phyloP scores from a whole-genome alignment of 768 basidiomycete species.

The Boletus vinaceobasis region DNA sequence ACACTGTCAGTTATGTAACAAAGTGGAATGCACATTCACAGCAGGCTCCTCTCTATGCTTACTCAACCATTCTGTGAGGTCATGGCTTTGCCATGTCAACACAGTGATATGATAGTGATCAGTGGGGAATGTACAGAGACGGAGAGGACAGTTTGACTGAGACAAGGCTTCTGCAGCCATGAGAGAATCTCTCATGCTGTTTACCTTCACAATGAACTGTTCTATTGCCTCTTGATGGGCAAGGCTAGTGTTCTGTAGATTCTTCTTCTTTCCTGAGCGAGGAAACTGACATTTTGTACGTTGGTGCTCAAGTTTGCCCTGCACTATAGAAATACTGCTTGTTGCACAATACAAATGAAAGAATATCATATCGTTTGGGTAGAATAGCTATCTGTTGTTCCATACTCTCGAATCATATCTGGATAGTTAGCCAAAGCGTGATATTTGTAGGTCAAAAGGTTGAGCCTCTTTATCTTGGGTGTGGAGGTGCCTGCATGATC shows the following conservation, averaged over 20 bases:
- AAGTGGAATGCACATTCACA: not conserved
- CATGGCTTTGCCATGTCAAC: not conserved
- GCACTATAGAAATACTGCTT: not conserved
- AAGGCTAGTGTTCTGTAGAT: not conserved
- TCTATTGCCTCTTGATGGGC: not conserved
- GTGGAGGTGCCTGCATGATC: not conserved
- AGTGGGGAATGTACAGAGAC: not conserved
- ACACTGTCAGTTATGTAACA: not conserved
- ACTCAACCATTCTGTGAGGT: not conserved
- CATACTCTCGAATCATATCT: conserved; percentile 12
- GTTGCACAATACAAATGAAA: not conserved
- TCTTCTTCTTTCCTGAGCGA: not conserved
- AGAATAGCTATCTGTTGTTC: conserved; percentile 37
- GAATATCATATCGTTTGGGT: conserved; percentile 20
- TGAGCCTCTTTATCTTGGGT: conserved; percentile 7
- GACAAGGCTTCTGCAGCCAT: not conserved
- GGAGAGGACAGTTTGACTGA: not conserved
- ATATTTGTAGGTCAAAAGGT: conserved; percentile 13
- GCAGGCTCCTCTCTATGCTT: not conserved
- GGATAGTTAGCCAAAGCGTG: conserved; percentile 17
- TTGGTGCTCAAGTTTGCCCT: conserved; percentile 40
- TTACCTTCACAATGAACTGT: not conserved
- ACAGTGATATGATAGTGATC: not conserved
- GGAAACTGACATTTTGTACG: conserved; percentile 34
- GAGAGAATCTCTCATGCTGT: not conserved